phyloP scores from a whole-genome alignment of 176 grass and related monocot genomes.

The Pontederia paniculata region DNA sequence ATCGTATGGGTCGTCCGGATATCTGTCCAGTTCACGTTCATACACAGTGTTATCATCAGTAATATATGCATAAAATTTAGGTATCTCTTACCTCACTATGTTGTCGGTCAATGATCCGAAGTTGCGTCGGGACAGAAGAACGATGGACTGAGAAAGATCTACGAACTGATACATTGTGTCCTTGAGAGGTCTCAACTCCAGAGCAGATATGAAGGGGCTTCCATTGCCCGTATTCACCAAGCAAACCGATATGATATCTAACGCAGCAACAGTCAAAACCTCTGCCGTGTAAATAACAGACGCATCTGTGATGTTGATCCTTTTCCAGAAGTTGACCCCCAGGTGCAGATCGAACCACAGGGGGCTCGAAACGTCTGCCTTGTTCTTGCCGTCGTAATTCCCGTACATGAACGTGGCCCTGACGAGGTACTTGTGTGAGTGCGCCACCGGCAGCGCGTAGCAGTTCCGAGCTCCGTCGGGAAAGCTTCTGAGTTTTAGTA shows the following conservation, averaged over 20 bases:
- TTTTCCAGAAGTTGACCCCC: background rate
- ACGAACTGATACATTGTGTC: background rate
- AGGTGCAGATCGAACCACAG: background rate
- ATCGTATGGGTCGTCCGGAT: constrained; percentile 1
- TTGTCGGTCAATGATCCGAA: background rate
- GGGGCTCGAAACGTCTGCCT: too few relatives aligned
- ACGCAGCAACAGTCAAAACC: background rate
- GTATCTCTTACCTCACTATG: background rate
- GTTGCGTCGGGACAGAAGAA: background rate
- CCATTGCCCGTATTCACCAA: background rate
- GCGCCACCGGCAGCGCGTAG: too few relatives aligned
- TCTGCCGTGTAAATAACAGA: background rate
- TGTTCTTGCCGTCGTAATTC: constrained; percentile 20
- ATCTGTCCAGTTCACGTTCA: background rate
- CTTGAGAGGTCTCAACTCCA: background rate
- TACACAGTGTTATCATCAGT: background rate
- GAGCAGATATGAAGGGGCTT: background rate
- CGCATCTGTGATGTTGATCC: background rate
- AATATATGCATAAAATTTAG: background rate
- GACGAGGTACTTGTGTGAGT: too few relatives aligned
- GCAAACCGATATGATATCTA: background rate
- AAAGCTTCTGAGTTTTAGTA: constrained; percentile 25
- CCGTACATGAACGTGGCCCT: too few relatives aligned
- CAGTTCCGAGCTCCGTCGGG: too few relatives aligned
- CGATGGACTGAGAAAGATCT: background rate